These are phyloP conservation scores for Psilocybe mexicana DNA, from an alignment of 1,284 basidiomycete genomes.

Conservation along the genomic window DNA sequence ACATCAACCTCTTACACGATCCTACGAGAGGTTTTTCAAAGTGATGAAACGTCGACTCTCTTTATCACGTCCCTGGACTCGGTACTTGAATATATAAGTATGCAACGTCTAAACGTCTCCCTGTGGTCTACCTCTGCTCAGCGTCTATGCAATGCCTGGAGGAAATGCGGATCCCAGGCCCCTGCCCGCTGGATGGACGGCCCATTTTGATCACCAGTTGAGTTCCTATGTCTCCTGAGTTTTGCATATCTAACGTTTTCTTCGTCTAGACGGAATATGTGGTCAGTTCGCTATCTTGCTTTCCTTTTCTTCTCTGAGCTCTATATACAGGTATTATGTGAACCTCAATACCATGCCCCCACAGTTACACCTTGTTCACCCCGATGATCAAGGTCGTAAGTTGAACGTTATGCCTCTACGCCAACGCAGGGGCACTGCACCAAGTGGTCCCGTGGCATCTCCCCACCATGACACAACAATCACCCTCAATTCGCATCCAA, in stretches of 20 bases:
- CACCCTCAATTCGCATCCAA: neutral
- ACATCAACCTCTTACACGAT: too few relatives aligned
- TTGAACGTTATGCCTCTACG: neutral
- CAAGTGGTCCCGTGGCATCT: neutral
- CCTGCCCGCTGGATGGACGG: conserved; percentile 19
- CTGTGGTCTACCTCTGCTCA: too few relatives aligned
- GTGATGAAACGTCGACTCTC: neutral
- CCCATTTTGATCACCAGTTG: conserved; percentile 18
- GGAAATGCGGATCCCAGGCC: conserved; percentile 1
- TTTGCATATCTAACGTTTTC: neutral
- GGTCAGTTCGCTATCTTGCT: conserved; percentile 1
- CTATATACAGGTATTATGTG: conserved; percentile 14
- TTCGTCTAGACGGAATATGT: conserved; percentile 1
- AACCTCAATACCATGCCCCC: conserved; percentile 9
- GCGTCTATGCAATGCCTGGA: conserved; percentile 1
- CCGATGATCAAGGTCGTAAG: conserved; percentile 10
- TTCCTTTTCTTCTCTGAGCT: neutral
- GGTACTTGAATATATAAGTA: neutral
- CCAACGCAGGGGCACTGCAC: neutral
- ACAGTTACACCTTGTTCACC: conserved; percentile 12
- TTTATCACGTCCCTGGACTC: neutral
- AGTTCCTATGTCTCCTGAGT: neutral
- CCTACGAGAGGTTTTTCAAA: neutral
- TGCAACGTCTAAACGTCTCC: neutral
- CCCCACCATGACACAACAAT: neutral